Evolutionary conservation across 2,329 filamentous ascomycete genomes (phyloP).

Genomic region (Talaromyces sp.): DNA sequence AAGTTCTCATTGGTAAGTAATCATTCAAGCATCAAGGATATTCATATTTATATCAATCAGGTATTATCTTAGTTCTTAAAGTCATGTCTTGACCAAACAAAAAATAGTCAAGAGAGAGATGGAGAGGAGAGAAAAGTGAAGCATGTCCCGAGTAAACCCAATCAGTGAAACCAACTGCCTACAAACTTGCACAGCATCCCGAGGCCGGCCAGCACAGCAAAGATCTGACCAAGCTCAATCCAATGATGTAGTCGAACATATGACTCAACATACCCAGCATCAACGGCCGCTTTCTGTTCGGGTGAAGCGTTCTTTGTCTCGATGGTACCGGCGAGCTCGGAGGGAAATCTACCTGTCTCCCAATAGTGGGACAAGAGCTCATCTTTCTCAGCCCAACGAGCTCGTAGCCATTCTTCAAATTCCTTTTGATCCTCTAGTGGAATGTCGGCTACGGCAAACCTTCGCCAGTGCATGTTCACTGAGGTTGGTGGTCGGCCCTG

Average conservation of each 20-base stretch:
- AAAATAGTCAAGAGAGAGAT: neutral
- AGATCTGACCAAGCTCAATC: conserved; percentile 49
- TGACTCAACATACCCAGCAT: conserved; percentile 47
- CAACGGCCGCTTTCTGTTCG: conserved; percentile 34
- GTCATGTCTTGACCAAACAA: conserved; percentile 1
- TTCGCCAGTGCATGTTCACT: conserved; percentile 95
- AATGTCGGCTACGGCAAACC: conserved; percentile 78
- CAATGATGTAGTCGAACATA: conserved; percentile 47
- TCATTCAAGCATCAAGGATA: no score
- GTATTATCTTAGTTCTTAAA: conserved; percentile 2
- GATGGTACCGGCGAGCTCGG: conserved; percentile 59
- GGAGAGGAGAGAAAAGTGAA: neutral
- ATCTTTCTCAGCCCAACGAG: conserved; percentile 92
- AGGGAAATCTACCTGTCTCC: conserved; percentile 76
- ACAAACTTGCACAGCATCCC: conserved; percentile 36
- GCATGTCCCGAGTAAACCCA: neutral
- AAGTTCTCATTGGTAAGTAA: no score
- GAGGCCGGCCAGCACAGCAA: conserved; percentile 41
- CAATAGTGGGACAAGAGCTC: conserved; percentile 81
- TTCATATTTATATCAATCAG: neutral
- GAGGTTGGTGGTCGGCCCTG: conserved; percentile 88
- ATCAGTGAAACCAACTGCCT: conserved; percentile 18
- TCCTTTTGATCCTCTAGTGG: conserved; percentile 72
- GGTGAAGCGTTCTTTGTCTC: conserved; percentile 46
- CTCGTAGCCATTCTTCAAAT: conserved; percentile 83